A percentile compares a stretch with the other conserved stretches of the same genome.
These are phyloP conservation scores for Diospyros lotus DNA, from an alignment of 148 eudicot species.

Conservation along the genomic window DNA sequence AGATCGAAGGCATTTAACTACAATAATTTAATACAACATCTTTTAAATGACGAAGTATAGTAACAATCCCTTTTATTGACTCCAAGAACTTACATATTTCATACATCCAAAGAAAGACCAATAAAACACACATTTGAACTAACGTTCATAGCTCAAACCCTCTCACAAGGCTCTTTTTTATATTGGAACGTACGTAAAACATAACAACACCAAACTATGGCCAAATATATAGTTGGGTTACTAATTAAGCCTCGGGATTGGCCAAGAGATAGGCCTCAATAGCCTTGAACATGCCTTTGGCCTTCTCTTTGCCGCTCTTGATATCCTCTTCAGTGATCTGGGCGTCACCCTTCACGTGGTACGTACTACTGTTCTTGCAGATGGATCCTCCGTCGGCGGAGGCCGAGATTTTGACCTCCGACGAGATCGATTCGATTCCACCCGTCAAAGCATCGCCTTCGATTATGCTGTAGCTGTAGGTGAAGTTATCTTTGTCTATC, in stretches of 20 bases:
- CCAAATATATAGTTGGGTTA: neutral
- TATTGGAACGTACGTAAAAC: neutral
- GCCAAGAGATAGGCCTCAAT: constrained; percentile 19
- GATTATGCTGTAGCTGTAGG: constrained; percentile 5
- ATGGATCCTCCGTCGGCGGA: constrained; percentile 12
- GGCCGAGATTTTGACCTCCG: constrained; percentile 4
- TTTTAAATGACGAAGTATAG: no score
- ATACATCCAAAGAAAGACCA: no score
- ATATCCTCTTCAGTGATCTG: constrained; percentile 7
- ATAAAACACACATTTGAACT: no score
- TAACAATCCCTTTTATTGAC: no score
- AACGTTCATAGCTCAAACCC: no score
- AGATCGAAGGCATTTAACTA: no score
- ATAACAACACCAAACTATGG: neutral
- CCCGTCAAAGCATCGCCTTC: constrained; percentile 14
- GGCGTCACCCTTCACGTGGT: constrained; percentile 11
- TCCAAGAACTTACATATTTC: no score
- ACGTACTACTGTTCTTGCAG: neutral
- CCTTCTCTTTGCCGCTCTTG: constrained; percentile 16
- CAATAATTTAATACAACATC: no score
- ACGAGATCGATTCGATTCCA: constrained; percentile 2
- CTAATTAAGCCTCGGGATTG: constrained; percentile 11
- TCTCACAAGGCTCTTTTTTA: neutral
- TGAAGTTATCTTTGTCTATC: constrained; percentile 3
- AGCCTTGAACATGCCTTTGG: constrained; percentile 13